These are phyloP conservation scores for Fraxinus albicans DNA, from an alignment of 305 asterid species.

Conservation along the genomic window DNA sequence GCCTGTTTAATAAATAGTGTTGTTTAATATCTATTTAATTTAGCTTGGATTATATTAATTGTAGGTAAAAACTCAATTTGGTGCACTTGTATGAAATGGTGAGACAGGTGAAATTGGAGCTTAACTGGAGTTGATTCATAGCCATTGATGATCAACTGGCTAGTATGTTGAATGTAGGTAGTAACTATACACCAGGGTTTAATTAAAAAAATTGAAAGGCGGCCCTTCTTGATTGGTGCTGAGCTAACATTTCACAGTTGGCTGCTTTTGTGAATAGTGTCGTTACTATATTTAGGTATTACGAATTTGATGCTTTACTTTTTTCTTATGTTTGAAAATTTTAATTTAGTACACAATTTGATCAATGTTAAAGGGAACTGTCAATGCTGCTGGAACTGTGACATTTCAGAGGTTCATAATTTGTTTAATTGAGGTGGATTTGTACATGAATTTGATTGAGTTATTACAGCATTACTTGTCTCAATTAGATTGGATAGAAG, in stretches of 20 bases:
- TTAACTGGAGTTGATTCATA: too few species aligned
- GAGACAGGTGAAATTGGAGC: too few species aligned
- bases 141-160: too few species aligned
- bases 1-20: too few species aligned
- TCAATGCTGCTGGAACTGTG: neutral
- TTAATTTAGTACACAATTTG: neutral
- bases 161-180: too few species aligned
- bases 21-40: too few species aligned
- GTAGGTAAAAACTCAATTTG: too few species aligned
- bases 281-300: neutral
- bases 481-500: neutral
- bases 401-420: neutral
- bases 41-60: too few species aligned
- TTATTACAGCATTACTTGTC: neutral
- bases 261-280: neutral
- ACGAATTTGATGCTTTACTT: neutral
- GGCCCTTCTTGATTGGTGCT: too few species aligned
- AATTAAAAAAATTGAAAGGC: too few species aligned
- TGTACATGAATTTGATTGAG: neutral
- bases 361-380: neutral
- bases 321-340: neutral
- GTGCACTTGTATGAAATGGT: too few species aligned
- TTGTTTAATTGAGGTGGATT: neutral
- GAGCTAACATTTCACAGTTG: neutral
- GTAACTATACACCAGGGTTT: too few species aligned